Conservation (phyloP, 2,329 filamentous ascomycete species). For the Zasmidium angulare region DNA sequence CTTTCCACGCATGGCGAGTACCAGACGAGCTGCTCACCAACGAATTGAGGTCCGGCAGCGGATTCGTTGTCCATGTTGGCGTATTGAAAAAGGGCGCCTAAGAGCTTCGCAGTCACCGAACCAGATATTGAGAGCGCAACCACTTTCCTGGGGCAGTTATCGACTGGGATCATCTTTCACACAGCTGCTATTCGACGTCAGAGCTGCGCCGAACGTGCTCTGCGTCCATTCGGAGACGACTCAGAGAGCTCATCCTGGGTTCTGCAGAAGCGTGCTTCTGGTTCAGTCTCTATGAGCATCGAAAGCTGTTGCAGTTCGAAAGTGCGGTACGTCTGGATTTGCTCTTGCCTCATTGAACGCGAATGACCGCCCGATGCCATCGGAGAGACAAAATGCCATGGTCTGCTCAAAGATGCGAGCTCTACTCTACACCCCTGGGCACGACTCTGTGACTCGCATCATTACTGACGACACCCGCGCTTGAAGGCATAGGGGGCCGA, state of each 20-base stretch:
- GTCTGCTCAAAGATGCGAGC: no score
- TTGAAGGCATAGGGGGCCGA: background rate
- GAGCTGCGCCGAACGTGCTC: background rate
- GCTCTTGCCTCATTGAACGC: background rate
- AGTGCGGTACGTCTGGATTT: background rate
- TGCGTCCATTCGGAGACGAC: background rate
- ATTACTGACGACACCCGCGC: no score
- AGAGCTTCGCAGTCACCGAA: background rate
- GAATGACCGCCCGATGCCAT: no score
- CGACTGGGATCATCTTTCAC: background rate
- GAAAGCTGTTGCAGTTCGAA: background rate
- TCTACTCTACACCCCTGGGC: no score
- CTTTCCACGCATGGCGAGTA: constrained; percentile 76
- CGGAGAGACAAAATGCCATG: no score
- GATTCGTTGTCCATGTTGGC: constrained; percentile 82
- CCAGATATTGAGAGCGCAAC: background rate
- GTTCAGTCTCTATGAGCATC: no score
- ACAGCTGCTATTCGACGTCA: background rate
- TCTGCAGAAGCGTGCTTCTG: background rate
- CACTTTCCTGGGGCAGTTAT: background rate
- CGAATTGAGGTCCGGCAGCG: constrained; percentile 62
- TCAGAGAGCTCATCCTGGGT: background rate
- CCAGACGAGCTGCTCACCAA: constrained; percentile 62
- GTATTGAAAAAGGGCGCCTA: constrained; percentile 48
- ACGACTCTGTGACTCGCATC: no score